phyloP scores from a whole-genome alignment of 2,329 filamentous ascomycete genomes.

The Scleromitrula shiraiana region DNA sequence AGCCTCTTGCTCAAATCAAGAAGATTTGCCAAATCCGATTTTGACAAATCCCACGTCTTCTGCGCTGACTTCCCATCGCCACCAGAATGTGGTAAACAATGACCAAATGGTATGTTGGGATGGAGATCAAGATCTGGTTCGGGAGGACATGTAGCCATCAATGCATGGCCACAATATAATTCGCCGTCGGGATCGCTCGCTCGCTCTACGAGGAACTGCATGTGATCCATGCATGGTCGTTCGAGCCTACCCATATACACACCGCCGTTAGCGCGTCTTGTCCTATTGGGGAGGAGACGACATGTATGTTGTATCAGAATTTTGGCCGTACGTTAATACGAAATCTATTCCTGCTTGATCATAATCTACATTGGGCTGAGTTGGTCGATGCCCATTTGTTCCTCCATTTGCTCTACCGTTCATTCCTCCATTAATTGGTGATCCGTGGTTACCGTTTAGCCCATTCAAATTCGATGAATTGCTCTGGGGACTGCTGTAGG shows the following conservation, averaged over 20 bases:
- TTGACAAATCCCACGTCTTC: conserved; percentile 72
- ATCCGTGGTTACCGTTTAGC: background rate
- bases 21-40: conserved; percentile 69
- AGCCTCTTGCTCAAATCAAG: conserved; percentile 77
- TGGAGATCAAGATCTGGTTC: conserved; percentile 35
- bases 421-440: background rate
- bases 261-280: conserved; percentile 37
- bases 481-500: conserved; percentile 24
- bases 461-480: conserved; percentile 14
- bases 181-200: conserved; percentile 52
- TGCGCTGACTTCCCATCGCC: conserved; percentile 7
- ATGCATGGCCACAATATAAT: conserved; percentile 69
- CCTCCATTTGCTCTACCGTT: conserved; percentile 12
- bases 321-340: conserved; percentile 71
- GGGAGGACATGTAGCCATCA: conserved; percentile 89
- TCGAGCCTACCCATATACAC: conserved; percentile 63
- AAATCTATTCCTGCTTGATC: conserved; percentile 84
- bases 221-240: conserved; percentile 86
- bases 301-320: conserved; percentile 54
- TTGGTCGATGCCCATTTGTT: conserved; percentile 22
- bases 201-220: conserved; percentile 67
- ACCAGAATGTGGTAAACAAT: conserved; percentile 23
- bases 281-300: conserved; percentile 55
- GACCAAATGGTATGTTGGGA: conserved; percentile 46
- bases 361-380: conserved; percentile 50